phyloP scores from a whole-genome alignment of 2,329 filamentous ascomycete genomes.

The Endothia cerciana region DNA sequence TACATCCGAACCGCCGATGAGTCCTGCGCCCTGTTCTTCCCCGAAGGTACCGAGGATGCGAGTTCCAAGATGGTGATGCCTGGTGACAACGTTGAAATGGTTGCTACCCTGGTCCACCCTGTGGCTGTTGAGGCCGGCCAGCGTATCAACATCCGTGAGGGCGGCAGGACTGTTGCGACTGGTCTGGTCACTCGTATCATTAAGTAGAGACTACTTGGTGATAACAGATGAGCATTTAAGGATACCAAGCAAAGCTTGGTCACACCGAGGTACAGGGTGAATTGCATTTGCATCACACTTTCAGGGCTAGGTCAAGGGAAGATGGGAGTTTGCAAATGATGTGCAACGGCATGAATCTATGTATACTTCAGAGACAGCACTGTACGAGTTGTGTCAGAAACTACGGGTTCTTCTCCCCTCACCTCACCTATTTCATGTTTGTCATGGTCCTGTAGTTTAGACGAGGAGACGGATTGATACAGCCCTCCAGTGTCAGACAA shows the following conservation, averaged over 20 bases:
- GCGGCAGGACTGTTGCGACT: constrained; percentile 86
- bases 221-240: not conserved
- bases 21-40: constrained; percentile 79
- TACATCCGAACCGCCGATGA: constrained; percentile 92
- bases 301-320: constrained; percentile 21
- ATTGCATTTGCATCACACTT: constrained; percentile 28
- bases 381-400: constrained; percentile 32
- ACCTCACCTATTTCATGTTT: constrained; percentile 32
- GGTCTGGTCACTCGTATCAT: constrained; percentile 78
- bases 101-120: constrained; percentile 81
- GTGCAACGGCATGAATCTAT: constrained; percentile 35
- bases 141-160: constrained; percentile 98
- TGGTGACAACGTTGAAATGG: constrained; percentile 98
- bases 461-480: constrained; percentile 31
- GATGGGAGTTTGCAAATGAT: constrained; percentile 29
- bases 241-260: not conserved
- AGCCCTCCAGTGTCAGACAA: not conserved
- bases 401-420: constrained; percentile 35
- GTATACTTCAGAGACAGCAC: constrained; percentile 29
- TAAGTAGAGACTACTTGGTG: constrained; percentile 46
- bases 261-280: constrained; percentile 27
- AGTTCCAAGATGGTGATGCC: constrained; percentile 88
- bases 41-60: constrained; percentile 76
- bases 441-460: constrained; percentile 37
- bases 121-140: constrained; percentile 89